Conservation (phyloP, 164 flowering plant genomes). For the Paratinospora sagittata region DNA sequence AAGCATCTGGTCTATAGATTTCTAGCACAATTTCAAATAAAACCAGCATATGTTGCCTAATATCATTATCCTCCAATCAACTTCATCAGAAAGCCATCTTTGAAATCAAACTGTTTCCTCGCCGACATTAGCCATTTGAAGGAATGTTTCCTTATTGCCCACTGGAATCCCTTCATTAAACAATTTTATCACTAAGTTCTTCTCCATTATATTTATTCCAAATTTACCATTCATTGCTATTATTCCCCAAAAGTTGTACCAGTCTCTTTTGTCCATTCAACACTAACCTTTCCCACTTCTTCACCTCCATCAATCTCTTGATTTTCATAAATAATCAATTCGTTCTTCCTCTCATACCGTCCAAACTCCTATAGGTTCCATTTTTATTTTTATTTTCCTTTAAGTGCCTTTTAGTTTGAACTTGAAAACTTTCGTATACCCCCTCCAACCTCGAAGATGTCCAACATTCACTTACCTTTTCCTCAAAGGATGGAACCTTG, state of each 20-base stretch:
- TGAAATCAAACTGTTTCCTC: not conserved
- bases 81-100: not conserved
- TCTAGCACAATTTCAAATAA: not conserved
- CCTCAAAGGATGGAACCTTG: not conserved
- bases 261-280: not conserved
- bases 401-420: not conserved
- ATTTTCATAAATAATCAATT: too few relatives aligned
- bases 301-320: not conserved
- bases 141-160: not conserved
- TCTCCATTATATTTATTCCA: not conserved
- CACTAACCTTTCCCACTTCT: not conserved
- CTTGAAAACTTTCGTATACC: not conserved
- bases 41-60: not conserved
- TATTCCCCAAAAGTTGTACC: not conserved
- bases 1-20: not conserved
- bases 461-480: too few relatives aligned
- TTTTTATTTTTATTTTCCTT: not conserved
- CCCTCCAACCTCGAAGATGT: not conserved
- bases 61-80: not conserved
- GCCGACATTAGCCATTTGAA: not conserved
- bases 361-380: not conserved
- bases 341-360: too few relatives aligned
- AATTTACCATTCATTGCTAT: not conserved
- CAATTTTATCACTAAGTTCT: not conserved
- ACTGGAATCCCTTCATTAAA: not conserved